These are phyloP conservation scores for Dichotomopilus funicola DNA, from an alignment of 2,329 filamentous ascomycete genomes.

Conservation along the genomic window DNA sequence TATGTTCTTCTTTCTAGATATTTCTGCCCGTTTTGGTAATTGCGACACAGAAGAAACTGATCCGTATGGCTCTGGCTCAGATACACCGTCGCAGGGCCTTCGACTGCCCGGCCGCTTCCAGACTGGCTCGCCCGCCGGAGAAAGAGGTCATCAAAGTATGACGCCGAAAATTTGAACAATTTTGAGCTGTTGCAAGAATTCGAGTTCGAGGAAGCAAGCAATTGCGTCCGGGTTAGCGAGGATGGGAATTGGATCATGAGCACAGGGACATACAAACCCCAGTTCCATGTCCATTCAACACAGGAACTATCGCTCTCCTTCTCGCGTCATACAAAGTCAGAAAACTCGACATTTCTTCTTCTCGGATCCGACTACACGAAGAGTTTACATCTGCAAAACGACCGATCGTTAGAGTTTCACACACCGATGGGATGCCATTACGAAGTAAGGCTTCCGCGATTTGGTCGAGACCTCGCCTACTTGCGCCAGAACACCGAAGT, in stretches of 20 bases:
- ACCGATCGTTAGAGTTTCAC: constrained; percentile 89
- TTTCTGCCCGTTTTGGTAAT: not conserved
- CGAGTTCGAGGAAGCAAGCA: constrained; percentile 82
- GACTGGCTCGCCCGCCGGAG: constrained; percentile 90
- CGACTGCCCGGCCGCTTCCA: constrained; percentile 78
- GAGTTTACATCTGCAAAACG: constrained; percentile 85
- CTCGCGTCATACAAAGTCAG: constrained; percentile 79
- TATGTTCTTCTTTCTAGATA: not conserved
- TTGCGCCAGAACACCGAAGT: constrained; percentile 62
- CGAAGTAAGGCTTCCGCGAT: constrained; percentile 80
- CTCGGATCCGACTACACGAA: constrained; percentile 90
- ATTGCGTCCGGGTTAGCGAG: constrained; percentile 82
- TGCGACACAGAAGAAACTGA: constrained; percentile 38
- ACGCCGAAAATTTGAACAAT: constrained; percentile 86
- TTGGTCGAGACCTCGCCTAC: constrained; percentile 86
- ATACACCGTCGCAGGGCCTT: constrained; percentile 90
- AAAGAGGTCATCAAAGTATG: constrained; percentile 87
- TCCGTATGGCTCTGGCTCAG: constrained; percentile 42
- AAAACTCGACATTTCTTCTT: constrained; percentile 87
- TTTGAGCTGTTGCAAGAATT: constrained; percentile 96
- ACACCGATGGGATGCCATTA: constrained; percentile 84
- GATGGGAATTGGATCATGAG: constrained; percentile 98
- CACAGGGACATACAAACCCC: constrained; percentile 64
- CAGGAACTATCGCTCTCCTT: constrained; percentile 91
- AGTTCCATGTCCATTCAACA: constrained; percentile 94